Percentiles rank a stretch among this genome's conserved stretches.
phyloP scores from a whole-genome alignment of 257 asterid species.

The Datura wrightii region DNA sequence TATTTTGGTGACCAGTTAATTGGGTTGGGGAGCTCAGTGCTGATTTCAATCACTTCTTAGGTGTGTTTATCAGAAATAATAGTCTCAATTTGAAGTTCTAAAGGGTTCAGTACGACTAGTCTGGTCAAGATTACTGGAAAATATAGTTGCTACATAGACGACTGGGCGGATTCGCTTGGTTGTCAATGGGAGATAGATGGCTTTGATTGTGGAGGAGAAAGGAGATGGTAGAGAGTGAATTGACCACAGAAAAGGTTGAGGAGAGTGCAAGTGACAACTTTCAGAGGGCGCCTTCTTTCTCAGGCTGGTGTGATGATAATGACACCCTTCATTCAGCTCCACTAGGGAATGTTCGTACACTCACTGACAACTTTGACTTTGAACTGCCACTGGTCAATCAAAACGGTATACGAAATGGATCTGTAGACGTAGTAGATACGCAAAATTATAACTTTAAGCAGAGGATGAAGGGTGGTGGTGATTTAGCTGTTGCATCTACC shows the following conservation, averaged over 20 bases:
- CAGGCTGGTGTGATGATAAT: conserved; percentile 78
- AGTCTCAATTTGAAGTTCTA: background rate
- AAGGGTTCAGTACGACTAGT: background rate
- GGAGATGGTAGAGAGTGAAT: conserved; percentile 65
- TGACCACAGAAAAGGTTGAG: conserved; percentile 47
- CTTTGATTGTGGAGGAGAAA: conserved; percentile 37
- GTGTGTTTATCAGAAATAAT: background rate
- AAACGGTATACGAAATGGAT: conserved; percentile 36
- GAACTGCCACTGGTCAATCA: conserved; percentile 46
- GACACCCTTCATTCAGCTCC: conserved; percentile 47
- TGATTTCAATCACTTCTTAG: background rate
- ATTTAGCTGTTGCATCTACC: conserved; percentile 40
- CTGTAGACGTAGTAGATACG: conserved; percentile 44
- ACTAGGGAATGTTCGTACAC: conserved; percentile 40
- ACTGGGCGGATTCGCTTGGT: background rate
- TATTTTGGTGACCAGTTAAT: background rate
- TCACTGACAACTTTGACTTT: conserved; percentile 56
- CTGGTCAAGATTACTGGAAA: background rate
- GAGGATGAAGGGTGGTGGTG: conserved; percentile 61
- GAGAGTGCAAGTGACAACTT: conserved; percentile 42
- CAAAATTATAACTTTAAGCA: conserved; percentile 35
- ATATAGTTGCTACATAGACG: background rate
- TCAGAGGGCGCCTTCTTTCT: conserved; percentile 68
- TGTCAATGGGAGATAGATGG: conserved; percentile 34
- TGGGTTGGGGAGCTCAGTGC: background rate